phyloP scores from a whole-genome alignment of 768 basidiomycete genomes.

The Pholiota molesta region DNA sequence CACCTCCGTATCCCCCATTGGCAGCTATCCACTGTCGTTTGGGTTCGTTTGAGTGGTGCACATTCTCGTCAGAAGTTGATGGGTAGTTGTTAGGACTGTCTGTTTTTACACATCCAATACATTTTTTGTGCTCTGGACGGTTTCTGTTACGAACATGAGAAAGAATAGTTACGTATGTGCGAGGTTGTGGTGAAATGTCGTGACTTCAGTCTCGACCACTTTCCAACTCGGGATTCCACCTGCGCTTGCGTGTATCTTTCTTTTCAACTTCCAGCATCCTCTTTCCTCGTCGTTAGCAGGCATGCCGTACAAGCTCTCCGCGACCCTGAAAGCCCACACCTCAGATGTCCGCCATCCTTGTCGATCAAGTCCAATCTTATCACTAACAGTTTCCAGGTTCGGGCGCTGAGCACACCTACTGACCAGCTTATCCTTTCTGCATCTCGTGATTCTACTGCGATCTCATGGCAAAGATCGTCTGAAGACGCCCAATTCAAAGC shows the following conservation, averaged over 20 bases:
- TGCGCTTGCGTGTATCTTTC: conserved; percentile 22
- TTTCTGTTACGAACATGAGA: background rate
- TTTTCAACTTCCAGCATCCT: conserved; percentile 9
- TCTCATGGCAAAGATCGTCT: conserved; percentile 73
- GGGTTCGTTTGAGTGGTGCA: conserved; percentile 89
- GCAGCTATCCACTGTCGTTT: conserved; percentile 53
- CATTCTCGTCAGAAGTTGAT: conserved; percentile 42
- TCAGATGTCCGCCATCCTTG: conserved; percentile 29
- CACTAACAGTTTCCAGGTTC: conserved; percentile 59
- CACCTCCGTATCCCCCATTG: conserved; percentile 88
- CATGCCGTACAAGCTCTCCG: conserved; percentile 38
- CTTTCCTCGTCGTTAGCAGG: conserved; percentile 11
- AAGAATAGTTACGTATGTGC: conserved; percentile 4
- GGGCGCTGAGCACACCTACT: conserved; percentile 76
- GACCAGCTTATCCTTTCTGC: conserved; percentile 83
- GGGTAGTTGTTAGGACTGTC: conserved; percentile 2
- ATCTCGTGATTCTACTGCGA: conserved; percentile 90
- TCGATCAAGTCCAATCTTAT: conserved; percentile 6
- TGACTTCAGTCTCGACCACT: conserved; percentile 18
- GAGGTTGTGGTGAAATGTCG: conserved; percentile 6
- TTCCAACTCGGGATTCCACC: conserved; percentile 34
- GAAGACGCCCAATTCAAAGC: conserved; percentile 53
- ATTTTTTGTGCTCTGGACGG: background rate
- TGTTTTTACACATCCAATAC: conserved; percentile 5
- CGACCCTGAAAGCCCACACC: conserved; percentile 32